Evolutionary conservation across 1,139 yeast species (phyloP).

Genomic region (Candida buenavistaensis): DNA sequence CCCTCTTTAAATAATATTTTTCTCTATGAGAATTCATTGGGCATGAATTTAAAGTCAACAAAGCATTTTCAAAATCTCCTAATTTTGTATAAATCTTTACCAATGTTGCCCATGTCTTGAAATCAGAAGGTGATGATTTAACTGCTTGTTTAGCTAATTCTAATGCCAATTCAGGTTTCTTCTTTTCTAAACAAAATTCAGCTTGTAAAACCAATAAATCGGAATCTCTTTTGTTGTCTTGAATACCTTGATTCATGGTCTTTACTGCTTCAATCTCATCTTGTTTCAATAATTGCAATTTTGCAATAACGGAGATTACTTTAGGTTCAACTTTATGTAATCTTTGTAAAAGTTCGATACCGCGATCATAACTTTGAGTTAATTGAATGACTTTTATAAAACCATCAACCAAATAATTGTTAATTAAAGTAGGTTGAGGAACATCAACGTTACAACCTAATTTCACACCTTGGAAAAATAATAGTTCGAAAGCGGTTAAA

Average conservation of each 20-base stretch:
- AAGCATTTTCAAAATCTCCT: slow-evolving; percentile 73
- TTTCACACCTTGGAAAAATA: slow-evolving; percentile 66
- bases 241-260: slow-evolving; percentile 60
- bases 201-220: slow-evolving; percentile 63
- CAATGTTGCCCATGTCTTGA: slow-evolving; percentile 76
- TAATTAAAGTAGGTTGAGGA: slow-evolving; percentile 66
- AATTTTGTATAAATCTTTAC: slow-evolving; percentile 70
- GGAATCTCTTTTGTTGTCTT: slow-evolving; percentile 61
- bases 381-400: slow-evolving; percentile 62
- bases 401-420: slow-evolving; percentile 78
- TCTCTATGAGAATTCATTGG: slow-evolving; percentile 84
- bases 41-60: slow-evolving; percentile 82
- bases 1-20: slow-evolving; percentile 54
- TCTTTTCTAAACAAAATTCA: slow-evolving; percentile 65
- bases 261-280: slow-evolving; percentile 80
- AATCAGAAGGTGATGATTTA: slow-evolving; percentile 81
- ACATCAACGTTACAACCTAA: slow-evolving; percentile 68
- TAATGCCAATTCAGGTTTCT: slow-evolving; percentile 69
- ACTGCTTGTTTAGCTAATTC: slow-evolving; percentile 75
- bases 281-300: slow-evolving; percentile 55
- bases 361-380: slow-evolving; percentile 63
- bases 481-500: slow-evolving; percentile 57
- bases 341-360: slow-evolving; percentile 51
- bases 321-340: slow-evolving; percentile 47
- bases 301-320: slow-evolving; percentile 57